These are phyloP conservation scores for Medicago lupulina DNA, from an alignment of 306 rosid genomes.

Conservation along the genomic window DNA sequence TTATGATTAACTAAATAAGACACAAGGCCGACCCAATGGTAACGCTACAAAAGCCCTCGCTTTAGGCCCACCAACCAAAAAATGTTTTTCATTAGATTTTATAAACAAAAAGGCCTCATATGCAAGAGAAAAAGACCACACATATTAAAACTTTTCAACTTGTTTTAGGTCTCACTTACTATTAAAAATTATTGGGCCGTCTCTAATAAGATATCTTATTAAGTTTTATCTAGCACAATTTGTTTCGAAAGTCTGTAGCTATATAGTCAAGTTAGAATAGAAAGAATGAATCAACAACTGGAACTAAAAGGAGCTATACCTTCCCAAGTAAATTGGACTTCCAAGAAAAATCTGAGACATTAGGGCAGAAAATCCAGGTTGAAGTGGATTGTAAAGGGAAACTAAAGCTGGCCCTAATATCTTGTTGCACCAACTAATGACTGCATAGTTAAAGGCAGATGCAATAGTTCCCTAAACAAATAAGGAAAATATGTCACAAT, in stretches of 20 bases:
- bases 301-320: slow-evolving; percentile 58
- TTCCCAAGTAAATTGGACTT: slow-evolving; percentile 85
- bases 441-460: slow-evolving; percentile 89
- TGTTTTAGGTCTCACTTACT: too few species aligned
- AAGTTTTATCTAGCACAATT: not conserved
- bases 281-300: slow-evolving; percentile 24
- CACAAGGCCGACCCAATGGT: too few species aligned
- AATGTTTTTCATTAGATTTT: too few species aligned
- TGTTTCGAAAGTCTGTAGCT: not conserved
- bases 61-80: too few species aligned
- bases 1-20: slow-evolving; percentile 1
- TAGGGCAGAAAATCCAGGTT: slow-evolving; percentile 76
- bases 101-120: too few species aligned
- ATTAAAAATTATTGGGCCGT: too few species aligned
- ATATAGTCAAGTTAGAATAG: not conserved
- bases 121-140: too few species aligned
- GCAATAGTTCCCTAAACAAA: slow-evolving; percentile 76
- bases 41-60: too few species aligned
- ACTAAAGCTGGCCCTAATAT: slow-evolving; percentile 92
- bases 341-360: slow-evolving; percentile 87
- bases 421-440: slow-evolving; percentile 83
- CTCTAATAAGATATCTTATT: not conserved
- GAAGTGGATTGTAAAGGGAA: slow-evolving; percentile 88
- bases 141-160: too few species aligned
- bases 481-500: slow-evolving; percentile 22